Conservation (phyloP, 306 rosid genomes). For the Ceratonia siliqua region DNA sequence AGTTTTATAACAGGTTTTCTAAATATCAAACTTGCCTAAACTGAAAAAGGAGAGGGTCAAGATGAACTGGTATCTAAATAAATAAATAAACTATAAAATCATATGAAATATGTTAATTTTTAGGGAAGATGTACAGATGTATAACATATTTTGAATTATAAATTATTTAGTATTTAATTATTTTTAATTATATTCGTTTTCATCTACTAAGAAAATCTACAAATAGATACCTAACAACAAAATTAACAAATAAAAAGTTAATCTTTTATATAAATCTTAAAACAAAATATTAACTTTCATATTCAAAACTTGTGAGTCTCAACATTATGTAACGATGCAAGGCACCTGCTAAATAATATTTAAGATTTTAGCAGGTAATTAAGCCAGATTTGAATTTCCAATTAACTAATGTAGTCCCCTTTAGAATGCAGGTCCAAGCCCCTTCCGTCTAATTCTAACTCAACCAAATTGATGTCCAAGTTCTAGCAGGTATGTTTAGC, state of each 20-base stretch:
- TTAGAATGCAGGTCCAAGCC: background rate
- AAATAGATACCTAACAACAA: background rate
- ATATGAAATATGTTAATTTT: no score
- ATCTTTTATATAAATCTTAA: background rate
- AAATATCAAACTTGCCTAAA: background rate
- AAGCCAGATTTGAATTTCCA: background rate
- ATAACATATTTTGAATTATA: no score
- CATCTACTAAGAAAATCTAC: background rate
- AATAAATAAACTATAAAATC: no score
- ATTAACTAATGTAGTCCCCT: background rate
- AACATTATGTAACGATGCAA: background rate
- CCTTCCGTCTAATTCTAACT: background rate
- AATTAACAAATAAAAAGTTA: background rate
- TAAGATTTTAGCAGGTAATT: background rate
- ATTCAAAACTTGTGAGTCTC: background rate
- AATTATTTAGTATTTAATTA: no score
- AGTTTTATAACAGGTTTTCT: background rate
- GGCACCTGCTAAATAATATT: background rate
- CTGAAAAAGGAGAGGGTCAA: background rate
- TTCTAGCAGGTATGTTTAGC: slow-evolving; percentile 1
- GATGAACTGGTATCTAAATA: background rate
- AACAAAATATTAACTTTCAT: background rate
- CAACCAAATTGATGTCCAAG: background rate
- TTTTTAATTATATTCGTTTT: no score
- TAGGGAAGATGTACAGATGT: no score